phyloP scores from a whole-genome alignment of 345 rosid genomes.

The Arabidopsis thaliana region TAIR10.1 NC_003075.7:14734001-14734500 shows the following conservation, averaged over 20 bases:
- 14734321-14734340: constrained; percentile 5
- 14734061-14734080: constrained; percentile 1
- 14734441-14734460: constrained; percentile 9
- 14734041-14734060: not conserved
- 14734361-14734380: not conserved
- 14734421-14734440: not conserved
- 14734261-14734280: not conserved
- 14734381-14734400: not conserved
- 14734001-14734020: not conserved
- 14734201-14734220: not conserved
- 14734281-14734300: not conserved
- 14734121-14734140: constrained; percentile 5
- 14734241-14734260: constrained; percentile 4
- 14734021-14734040: constrained; percentile 1
- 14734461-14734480: constrained; percentile 8
- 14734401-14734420: not conserved
- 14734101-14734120: not conserved
- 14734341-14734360: too few species aligned
- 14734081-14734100: constrained; percentile 14
- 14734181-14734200: not conserved
- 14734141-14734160: not conserved
- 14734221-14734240: not conserved
- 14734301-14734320: constrained; percentile 17
- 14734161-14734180: not conserved
- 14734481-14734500: not conserved